Evolutionary conservation across 345 rosid genomes (phyloP), one percentile per base, ranked within the genome.

Genomic region (Arabidopsis suecica): DNA sequence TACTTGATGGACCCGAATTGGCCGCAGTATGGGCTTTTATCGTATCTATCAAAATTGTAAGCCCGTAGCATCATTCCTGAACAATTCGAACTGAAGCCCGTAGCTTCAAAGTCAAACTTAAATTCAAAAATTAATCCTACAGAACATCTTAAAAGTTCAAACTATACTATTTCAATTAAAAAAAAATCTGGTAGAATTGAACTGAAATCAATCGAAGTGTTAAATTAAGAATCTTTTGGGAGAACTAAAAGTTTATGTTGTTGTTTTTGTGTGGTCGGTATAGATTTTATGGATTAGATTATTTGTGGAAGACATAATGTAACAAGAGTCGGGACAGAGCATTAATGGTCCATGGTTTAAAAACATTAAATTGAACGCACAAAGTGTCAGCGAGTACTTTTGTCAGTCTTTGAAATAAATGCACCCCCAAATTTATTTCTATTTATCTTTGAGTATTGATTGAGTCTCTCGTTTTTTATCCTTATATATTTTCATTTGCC

Each of bases 361-460:
- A 25, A 50, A 23, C 57, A 72, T 78, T 72, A 65, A 71, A 72
- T 72, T 50, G 59, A 47, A 65, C 3, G 60, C 50, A 66, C 73
- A 66, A 65, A 38, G 77, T 78, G 81, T 72, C 77, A 78, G 62
- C 23, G 72, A 71, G 68, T 65, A 65, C 77, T 71, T 78, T 78
- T 78, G 81, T 71, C 81, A 72, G 77, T 72, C 81, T 59, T 59
- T 59, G 69, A 72, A 59, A 22, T 72, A 58, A 78, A 78, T 78
- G 73, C 69, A 10, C 1, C 0, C 0, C 69, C 69, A 32, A 44
- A 57, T 38, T 78, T 71, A 44, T 63, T 57, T 56, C 22, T 63
- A 23, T 40, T 32, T 34, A 75, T 50, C 44, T 59, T 36, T 36
- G 23, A 60, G 3, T 18, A 3, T 16, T 14, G 54, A 3, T 16